Conservation (phyloP, 345 rosid species). For the Gossypium bickii region DNA sequence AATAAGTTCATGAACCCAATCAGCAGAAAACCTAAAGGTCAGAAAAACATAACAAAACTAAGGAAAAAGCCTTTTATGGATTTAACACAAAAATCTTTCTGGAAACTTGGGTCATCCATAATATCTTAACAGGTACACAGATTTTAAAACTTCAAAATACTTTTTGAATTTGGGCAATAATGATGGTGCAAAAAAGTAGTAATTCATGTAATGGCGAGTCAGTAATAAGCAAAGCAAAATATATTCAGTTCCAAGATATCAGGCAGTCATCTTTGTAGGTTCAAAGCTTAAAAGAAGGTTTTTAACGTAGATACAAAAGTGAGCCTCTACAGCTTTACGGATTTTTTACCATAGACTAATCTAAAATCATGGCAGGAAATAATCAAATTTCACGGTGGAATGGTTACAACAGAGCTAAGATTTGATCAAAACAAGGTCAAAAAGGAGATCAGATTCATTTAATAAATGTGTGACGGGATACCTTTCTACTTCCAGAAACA, state of each 20-base stretch:
- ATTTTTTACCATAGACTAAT: slow-evolving; percentile 1
- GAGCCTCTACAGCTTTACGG: background rate
- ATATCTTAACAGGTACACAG: background rate
- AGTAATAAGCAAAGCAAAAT: background rate
- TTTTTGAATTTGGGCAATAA: slow-evolving; percentile 7
- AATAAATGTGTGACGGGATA: background rate
- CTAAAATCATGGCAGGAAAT: background rate
- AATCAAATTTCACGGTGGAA: slow-evolving; percentile 2
- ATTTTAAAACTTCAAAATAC: background rate
- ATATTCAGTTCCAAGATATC: background rate
- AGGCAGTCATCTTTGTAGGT: background rate
- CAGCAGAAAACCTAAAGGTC: slow-evolving; percentile 3
- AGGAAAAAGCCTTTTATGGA: background rate
- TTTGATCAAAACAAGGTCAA: background rate
- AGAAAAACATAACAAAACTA: slow-evolving; percentile 5
- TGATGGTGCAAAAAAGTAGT: background rate
- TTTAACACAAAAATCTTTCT: background rate
- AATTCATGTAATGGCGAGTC: slow-evolving; percentile 5
- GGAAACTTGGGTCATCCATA: background rate
- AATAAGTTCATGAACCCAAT: slow-evolving; percentile 18
- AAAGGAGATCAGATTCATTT: background rate
- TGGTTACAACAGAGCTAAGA: slow-evolving; percentile 7
- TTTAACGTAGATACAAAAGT: background rate
- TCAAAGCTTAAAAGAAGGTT: background rate
- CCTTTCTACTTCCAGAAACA: background rate